A percentile compares a stretch with the other conserved stretches of the same genome.
Conservation (phyloP, 2,329 filamentous ascomycete genomes). For the Biscogniauxia sp. region DNA sequence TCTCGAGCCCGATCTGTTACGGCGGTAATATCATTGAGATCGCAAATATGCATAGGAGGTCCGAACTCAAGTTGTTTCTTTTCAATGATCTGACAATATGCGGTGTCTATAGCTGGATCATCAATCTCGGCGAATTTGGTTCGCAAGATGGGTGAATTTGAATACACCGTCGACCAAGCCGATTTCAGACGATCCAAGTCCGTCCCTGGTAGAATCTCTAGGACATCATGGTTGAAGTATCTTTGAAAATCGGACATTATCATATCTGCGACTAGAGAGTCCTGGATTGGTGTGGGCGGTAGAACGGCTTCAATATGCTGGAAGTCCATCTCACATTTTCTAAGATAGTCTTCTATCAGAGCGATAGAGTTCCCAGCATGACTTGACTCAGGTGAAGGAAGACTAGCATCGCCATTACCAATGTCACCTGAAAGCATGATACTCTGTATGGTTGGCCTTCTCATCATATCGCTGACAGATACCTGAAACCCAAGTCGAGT, state of each 20-base stretch:
- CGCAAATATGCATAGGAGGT: conserved; percentile 26
- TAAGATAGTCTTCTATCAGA: conserved; percentile 39
- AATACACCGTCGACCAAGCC: conserved; percentile 63
- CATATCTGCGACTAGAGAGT: conserved; percentile 84
- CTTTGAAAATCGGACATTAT: conserved; percentile 66
- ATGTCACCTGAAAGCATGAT: conserved; percentile 43
- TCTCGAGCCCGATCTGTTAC: conserved; percentile 38
- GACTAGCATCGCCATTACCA: background rate
- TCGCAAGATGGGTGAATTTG: conserved; percentile 66
- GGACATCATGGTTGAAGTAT: conserved; percentile 84
- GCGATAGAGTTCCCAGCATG: conserved; percentile 26
- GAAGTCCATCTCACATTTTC: conserved; percentile 33
- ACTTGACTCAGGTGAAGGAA: conserved; percentile 7
- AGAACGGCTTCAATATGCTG: conserved; percentile 56
- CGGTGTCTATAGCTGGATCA: conserved; percentile 51
- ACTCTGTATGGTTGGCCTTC: conserved; percentile 61
- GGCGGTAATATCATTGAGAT: conserved; percentile 33
- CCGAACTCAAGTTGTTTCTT: conserved; percentile 19
- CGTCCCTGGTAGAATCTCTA: conserved; percentile 55
- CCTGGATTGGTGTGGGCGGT: conserved; percentile 80
- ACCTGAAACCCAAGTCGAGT: conserved; percentile 59
- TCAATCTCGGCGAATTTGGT: conserved; percentile 70
- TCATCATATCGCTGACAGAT: conserved; percentile 75
- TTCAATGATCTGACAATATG: conserved; percentile 50
- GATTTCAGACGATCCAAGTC: conserved; percentile 54